These are phyloP conservation scores for Olyra latifolia DNA, from an alignment of 176 grass and related monocot genomes.

Conservation along the genomic window DNA sequence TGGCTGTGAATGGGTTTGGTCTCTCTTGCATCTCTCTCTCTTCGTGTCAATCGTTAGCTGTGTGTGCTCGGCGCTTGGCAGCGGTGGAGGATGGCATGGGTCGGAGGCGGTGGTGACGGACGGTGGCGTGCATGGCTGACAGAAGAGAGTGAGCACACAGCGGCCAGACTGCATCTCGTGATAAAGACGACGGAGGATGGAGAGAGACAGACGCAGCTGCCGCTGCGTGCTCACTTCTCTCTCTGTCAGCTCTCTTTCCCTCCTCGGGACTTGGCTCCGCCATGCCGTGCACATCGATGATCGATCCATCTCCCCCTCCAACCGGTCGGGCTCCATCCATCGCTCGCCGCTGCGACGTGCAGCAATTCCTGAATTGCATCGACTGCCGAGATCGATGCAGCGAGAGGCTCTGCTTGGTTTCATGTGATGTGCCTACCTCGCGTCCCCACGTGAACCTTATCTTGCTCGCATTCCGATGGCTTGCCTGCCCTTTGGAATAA, in stretches of 20 bases:
- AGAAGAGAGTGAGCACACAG: constrained; percentile 79
- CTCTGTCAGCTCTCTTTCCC: constrained; percentile 50
- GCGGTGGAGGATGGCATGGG: constrained; percentile 16
- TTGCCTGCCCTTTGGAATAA: constrained; percentile 30
- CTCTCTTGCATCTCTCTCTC: not conserved
- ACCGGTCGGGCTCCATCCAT: not conserved
- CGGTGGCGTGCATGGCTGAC: constrained; percentile 49
- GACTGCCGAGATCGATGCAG: constrained; percentile 22
- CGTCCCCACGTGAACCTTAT: constrained; percentile 44
- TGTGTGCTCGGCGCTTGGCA: not conserved
- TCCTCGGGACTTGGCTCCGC: constrained; percentile 37
- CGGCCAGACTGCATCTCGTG: constrained; percentile 49
- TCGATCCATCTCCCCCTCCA: not conserved
- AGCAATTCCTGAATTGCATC: constrained; percentile 1
- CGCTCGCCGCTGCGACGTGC: not conserved
- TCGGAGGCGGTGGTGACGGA: constrained; percentile 4
- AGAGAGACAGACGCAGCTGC: constrained; percentile 39
- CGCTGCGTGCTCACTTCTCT: constrained; percentile 71
- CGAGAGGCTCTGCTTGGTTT: constrained; percentile 1
- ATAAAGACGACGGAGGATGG: constrained; percentile 11
- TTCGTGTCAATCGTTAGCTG: constrained; percentile 14
- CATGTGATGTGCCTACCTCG: not conserved
- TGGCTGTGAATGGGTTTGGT: constrained; percentile 12
- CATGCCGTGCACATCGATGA: not conserved
- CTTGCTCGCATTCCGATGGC: constrained; percentile 36